Percentiles rank a stretch among this genome's conserved stretches.
Evolutionary conservation across 352 stramenopile genomes (phyloP).

Genomic region (Globisporangium rhizosaccharum): DNA sequence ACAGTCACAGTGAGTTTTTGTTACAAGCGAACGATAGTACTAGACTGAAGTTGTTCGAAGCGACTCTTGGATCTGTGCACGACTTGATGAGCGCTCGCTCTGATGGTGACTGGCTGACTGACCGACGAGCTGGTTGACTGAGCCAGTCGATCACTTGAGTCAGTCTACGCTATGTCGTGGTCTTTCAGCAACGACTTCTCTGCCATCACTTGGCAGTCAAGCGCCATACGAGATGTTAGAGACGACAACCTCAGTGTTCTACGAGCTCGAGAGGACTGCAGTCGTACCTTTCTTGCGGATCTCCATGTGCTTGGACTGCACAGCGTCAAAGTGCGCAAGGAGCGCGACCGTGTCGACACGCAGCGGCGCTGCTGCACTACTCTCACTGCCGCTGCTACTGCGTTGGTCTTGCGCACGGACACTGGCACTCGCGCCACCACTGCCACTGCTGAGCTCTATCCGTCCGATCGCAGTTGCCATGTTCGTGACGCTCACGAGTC

Average conservation of each 20-base stretch:
- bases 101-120: background rate
- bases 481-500: slow-evolving; percentile 80
- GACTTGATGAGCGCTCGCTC: background rate
- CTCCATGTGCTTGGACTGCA: slow-evolving; percentile 69
- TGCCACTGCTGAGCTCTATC: slow-evolving; percentile 51
- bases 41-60: no score
- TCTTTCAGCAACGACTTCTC: slow-evolving; percentile 67
- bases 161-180: slow-evolving; percentile 16
- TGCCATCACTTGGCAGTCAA: slow-evolving; percentile 29
- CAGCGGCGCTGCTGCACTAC: background rate
- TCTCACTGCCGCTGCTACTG: no score
- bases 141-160: background rate
- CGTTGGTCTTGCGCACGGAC: no score
- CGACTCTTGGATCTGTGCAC: no score
- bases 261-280: no score
- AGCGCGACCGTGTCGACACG: slow-evolving; percentile 49
- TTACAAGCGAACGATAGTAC: background rate
- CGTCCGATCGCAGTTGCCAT: slow-evolving; percentile 82
- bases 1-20: no score
- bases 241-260: background rate
- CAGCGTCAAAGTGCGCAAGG: slow-evolving; percentile 67
- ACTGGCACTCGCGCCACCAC: slow-evolving; percentile 6
- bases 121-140: no score
- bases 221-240: background rate
- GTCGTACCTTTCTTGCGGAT: slow-evolving; percentile 59